Evolutionary conservation across 2,329 filamentous ascomycete species (phyloP).

Genomic region (Aspergillus cejpii): DNA sequence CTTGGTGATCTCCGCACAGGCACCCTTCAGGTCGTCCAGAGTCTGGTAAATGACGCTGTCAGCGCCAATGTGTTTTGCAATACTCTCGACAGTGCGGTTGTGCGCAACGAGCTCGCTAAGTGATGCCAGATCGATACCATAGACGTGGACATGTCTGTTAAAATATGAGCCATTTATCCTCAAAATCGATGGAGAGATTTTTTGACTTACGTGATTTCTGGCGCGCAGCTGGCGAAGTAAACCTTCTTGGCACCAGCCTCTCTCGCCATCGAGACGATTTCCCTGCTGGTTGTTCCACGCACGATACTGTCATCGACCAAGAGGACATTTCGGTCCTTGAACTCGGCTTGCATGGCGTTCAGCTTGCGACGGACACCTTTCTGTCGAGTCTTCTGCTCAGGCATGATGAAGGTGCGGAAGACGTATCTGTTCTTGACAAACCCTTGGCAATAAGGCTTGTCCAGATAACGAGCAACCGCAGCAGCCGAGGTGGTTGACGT

Average conservation of each 20-base stretch:
- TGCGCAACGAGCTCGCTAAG: slow-evolving; percentile 65
- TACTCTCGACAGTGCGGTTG: slow-evolving; percentile 54
- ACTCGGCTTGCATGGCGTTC: slow-evolving; percentile 78
- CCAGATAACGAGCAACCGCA: slow-evolving; percentile 64
- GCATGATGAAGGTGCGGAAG: slow-evolving; percentile 81
- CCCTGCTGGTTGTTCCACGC: slow-evolving; percentile 71
- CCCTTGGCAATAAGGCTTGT: slow-evolving; percentile 70
- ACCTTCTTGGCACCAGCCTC: slow-evolving; percentile 78
- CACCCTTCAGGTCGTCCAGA: slow-evolving; percentile 69
- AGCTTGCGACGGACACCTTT: slow-evolving; percentile 87
- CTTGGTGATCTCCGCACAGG: slow-evolving; percentile 64
- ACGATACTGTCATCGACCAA: slow-evolving; percentile 89
- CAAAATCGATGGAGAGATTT: too few species aligned
- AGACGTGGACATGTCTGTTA: slow-evolving; percentile 68
- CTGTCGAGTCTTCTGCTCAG: slow-evolving; percentile 70
- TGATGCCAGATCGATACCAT: slow-evolving; percentile 70
- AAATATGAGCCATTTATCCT: slow-evolving; percentile 9
- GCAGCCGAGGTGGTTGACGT: slow-evolving; percentile 77
- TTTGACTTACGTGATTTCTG: slow-evolving; percentile 58
- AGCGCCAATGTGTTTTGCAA: slow-evolving; percentile 63
- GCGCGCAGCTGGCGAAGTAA: slow-evolving; percentile 74
- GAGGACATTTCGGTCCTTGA: slow-evolving; percentile 69
- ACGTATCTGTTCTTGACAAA: slow-evolving; percentile 90
- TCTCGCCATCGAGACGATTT: slow-evolving; percentile 76
- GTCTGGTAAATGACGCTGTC: slow-evolving; percentile 72